Evolutionary conservation across 768 basidiomycete genomes (phyloP), one percentile per base, ranked within the genome.

Genomic region (Leccinum disarticulatum): DNA sequence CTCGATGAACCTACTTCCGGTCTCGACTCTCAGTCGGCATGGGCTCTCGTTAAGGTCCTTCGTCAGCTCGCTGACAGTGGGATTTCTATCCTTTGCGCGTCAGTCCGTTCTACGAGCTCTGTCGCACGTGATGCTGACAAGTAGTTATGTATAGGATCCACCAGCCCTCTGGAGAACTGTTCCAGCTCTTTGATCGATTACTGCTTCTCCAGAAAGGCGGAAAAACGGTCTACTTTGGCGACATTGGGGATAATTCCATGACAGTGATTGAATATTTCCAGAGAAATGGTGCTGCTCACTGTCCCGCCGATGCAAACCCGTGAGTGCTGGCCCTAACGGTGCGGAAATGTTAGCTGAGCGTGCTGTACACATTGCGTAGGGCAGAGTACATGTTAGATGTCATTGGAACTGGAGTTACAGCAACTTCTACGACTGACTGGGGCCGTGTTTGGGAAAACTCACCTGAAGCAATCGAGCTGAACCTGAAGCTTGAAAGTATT

Each of bases 151-250:
- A 14, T 19, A 70, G 67, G 31, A 65, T 69, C n/a, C 66, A 68
- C 30, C 68, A 69, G 56, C 80, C 80, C 3, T 80, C 80, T 22
- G 79, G 81, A 4, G 70, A 82, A 50, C 72, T 83, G 2, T 82
- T 84, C 75, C 79, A 83, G 66, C 38, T 64, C 33, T 84, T 85
- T 61, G 83, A 85, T 59, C 74, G 82, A 6, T 64, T 86, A 1
- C 64, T 84, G 9, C 71, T 83, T 19, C 74, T 85, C 7, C 77
- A 79, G 25, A 73, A 76, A 25, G 83, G 84, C n/a, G 84, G 84
- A 50, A 74, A 88, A 64, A 87, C 80, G 3, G 87, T 87, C 8
- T 91, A 88, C 73, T 88, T 88, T 62, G 88, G 88, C 9, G 73
- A 74, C 38, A 61, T 72, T 4, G 70, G 70, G 1, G 61, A 69